Percentiles rank a stretch among this genome's conserved stretches.
These are phyloP conservation scores for Euphrasia arctica DNA, from an alignment of 305 asterid genomes.

Conservation along the genomic window DNA sequence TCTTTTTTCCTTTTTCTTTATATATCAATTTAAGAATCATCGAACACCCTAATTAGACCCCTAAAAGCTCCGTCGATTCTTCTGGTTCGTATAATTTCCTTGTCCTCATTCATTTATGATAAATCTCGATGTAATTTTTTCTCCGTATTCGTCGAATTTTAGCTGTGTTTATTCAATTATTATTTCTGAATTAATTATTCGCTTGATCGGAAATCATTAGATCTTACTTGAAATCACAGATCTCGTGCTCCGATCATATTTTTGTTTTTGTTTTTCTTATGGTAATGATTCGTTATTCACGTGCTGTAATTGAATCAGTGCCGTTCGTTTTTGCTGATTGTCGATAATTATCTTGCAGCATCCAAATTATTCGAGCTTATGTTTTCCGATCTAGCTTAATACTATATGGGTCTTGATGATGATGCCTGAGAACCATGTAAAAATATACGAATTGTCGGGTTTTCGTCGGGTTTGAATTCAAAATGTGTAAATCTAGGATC, in stretches of 20 bases:
- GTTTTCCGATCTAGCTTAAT: slow-evolving; percentile 13
- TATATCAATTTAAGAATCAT: neutral
- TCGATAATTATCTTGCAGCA: neutral
- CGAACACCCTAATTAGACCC: slow-evolving; percentile 3
- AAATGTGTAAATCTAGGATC: neutral
- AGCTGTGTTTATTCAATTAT: neutral
- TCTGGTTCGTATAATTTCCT: slow-evolving; percentile 15
- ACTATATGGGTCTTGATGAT: slow-evolving; percentile 7
- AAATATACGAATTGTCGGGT: neutral
- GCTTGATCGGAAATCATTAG: slow-evolving; percentile 9
- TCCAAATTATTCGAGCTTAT: neutral
- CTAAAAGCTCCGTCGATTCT: slow-evolving; percentile 13
- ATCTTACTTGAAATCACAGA: slow-evolving; percentile 18
- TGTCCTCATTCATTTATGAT: neutral
- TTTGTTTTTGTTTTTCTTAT: slow-evolving; percentile 15
- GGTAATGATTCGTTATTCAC: neutral
- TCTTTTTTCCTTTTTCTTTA: too few relatives aligned
- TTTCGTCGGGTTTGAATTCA: neutral
- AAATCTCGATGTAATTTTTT: slow-evolving; percentile 1
- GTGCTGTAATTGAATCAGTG: neutral
- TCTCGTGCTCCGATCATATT: slow-evolving; percentile 1
- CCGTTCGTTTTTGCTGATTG: neutral
- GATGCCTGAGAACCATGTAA: slow-evolving; percentile 7
- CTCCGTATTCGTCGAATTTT: neutral
- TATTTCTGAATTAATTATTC: neutral